These are phyloP conservation scores for Paraphoma sp. DNA, from an alignment of 2,329 filamentous ascomycete species.

Conservation along the genomic window DNA sequence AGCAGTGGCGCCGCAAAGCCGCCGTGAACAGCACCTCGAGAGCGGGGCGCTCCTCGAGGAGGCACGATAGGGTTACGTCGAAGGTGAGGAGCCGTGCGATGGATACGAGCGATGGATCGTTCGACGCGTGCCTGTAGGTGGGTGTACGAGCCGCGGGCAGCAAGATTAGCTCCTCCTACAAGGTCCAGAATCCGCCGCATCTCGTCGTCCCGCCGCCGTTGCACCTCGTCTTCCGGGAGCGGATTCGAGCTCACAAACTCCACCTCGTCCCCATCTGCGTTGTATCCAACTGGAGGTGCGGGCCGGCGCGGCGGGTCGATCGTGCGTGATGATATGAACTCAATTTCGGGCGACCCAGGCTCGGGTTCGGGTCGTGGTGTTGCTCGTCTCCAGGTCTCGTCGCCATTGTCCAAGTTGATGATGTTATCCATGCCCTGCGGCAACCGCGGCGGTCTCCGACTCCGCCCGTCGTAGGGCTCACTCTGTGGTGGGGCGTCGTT, in stretches of 20 bases:
- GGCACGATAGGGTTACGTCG: constrained; percentile 23
- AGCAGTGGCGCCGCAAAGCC: constrained; percentile 35
- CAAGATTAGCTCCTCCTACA: constrained; percentile 16
- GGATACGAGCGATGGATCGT: constrained; percentile 24
- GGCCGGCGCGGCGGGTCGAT: constrained; percentile 26
- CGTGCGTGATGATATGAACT: constrained; percentile 51
- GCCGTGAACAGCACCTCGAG: constrained; percentile 22
- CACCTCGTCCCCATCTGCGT: constrained; percentile 36
- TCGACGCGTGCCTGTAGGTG: constrained; percentile 31
- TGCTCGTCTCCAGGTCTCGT: constrained; percentile 27
- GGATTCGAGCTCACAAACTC: constrained; percentile 35
- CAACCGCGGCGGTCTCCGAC: constrained; percentile 36
- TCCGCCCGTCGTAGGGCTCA: neutral
- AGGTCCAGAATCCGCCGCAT: constrained; percentile 28
- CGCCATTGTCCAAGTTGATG: constrained; percentile 46
- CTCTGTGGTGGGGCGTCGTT: constrained; percentile 19
- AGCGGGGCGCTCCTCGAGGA: constrained; percentile 15
- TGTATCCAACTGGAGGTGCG: constrained; percentile 7
- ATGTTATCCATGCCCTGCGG: constrained; percentile 54
- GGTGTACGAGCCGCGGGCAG: constrained; percentile 14
- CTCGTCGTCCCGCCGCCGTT: constrained; percentile 19
- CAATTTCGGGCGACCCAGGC: constrained; percentile 54
- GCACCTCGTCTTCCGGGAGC: constrained; percentile 27
- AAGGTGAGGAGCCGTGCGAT: constrained; percentile 16
- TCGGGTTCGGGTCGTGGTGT: constrained; percentile 28